phyloP scores from a whole-genome alignment of 2,329 filamentous ascomycete genomes.

The Aspergillus sojae region DNA sequence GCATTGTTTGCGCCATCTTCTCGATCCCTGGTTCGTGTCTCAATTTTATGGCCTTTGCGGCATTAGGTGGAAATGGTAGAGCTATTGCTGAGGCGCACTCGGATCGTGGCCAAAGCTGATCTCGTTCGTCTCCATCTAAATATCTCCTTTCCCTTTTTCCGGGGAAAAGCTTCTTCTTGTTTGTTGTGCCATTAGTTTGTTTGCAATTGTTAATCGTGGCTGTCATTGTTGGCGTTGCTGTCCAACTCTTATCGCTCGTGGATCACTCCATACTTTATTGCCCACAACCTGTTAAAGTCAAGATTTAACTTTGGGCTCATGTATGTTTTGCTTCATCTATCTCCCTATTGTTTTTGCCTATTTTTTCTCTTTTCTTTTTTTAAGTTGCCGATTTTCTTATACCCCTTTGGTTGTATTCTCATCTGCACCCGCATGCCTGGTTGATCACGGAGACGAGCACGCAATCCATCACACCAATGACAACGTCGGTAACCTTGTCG shows the following conservation, averaged over 20 bases:
- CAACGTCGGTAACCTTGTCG: slow-evolving; percentile 29
- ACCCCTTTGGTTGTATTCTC: neutral
- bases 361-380: slow-evolving; percentile 7
- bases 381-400: neutral
- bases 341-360: neutral
- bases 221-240: neutral
- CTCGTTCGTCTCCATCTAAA: neutral
- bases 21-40: slow-evolving; percentile 30
- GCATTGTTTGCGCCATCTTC: slow-evolving; percentile 39
- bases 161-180: slow-evolving; percentile 14
- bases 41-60: slow-evolving; percentile 18
- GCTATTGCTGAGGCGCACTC: slow-evolving; percentile 12
- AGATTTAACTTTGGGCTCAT: neutral
- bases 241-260: neutral
- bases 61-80: slow-evolving; percentile 15
- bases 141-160: slow-evolving; percentile 9
- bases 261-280: neutral
- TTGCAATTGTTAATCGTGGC: neutral
- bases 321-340: neutral
- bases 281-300: neutral
- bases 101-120: neutral
- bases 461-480: slow-evolving; percentile 40
- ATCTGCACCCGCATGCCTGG: slow-evolving; percentile 13
- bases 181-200: neutral
- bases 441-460: slow-evolving; percentile 32